Base-by-base conservation (phyloP, 345 rosid species). In the Camelina hispida region DNA sequence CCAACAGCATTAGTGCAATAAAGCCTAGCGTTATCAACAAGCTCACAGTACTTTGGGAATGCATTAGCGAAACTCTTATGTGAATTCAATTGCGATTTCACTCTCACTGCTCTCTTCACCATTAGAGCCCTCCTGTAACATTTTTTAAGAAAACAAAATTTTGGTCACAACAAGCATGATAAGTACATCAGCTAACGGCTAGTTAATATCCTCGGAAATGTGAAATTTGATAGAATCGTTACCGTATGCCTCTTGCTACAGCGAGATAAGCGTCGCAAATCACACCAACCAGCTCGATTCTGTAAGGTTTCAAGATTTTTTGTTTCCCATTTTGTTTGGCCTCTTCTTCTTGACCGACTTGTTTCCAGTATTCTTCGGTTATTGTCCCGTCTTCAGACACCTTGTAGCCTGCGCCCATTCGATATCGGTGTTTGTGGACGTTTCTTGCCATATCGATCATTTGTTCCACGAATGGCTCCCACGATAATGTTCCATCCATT, bases 221-320 rank as follows among this genome's bases (percentile, higher is more conserved):
- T 13, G 17, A 54, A 55, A 3, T 7, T 0, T n/a, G 18, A 57
- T 58, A 0, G 13, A 61, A 38, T 6, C 1, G 8, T 10, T 83
- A 91, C 97, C 97, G 84, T 75, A 92, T 88, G 78, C 98, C 99
- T 76, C 99, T 78, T 38, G 85, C 85, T 10, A 88, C 97, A 1
- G 99, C 98, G 9, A 95, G 83, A 79, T 92, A 92, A 37, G 97
- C 91, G 56, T 95, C 99, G 54, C 97, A 95, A 58, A 90, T 88
- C 6, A 95, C 99, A 18, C 98, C 98, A 5, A 87, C 96, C 56
- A 92, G 59, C 75, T 89, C 96, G 61, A 95, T 88, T 74, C 89
- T 79, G 69, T 92, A 92, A 13, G 97, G 96, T 75, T 86, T 90
- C 77, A 90, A 74, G 40, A 57, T 28, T 17, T 62, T 46, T 13